A percentile compares a stretch with the other conserved stretches of the same genome.
These are phyloP conservation scores for Wickerhamiella azymoides DNA, from an alignment of 805 yeast species.

Conservation along the genomic window DNA sequence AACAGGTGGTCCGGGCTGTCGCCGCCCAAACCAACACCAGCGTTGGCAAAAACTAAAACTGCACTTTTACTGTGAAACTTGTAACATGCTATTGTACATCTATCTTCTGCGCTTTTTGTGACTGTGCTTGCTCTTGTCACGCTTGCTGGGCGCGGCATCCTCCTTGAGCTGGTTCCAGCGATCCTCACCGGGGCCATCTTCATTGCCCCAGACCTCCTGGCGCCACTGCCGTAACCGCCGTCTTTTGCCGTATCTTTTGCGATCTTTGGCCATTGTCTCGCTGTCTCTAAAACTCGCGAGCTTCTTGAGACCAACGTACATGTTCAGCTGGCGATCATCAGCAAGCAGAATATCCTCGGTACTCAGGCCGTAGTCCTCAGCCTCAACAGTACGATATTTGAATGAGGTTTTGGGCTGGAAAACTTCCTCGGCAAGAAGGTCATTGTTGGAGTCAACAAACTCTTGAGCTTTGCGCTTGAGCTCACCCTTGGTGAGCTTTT, in stretches of 20 bases:
- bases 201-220: constrained; percentile 56
- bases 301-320: constrained; percentile 75
- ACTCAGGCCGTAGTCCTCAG: constrained; percentile 78
- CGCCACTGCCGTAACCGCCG: constrained; percentile 83
- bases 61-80: too few relatives aligned
- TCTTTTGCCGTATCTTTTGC: constrained; percentile 69
- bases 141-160: constrained; percentile 1
- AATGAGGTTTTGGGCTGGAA: constrained; percentile 36
- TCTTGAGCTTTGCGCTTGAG: constrained; percentile 57
- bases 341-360: constrained; percentile 82
- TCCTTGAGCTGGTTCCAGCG: constrained; percentile 18
- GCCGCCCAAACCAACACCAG: too few relatives aligned
- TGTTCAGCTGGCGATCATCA: constrained; percentile 73
- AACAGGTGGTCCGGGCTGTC: too few relatives aligned
- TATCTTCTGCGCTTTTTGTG: constrained; percentile 1
- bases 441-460: constrained; percentile 61
- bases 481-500: constrained; percentile 48
- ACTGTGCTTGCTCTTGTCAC: background rate
- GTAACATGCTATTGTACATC: background rate
- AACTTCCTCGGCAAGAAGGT: constrained; percentile 49
- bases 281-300: constrained; percentile 83
- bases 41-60: too few relatives aligned
- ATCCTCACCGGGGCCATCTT: constrained; percentile 29
- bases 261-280: constrained; percentile 61
- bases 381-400: constrained; percentile 87